Evolutionary conservation across 2,329 filamentous ascomycete species (phyloP), one percentile per base, ranked within the genome.

Genomic region (Aureobasidium subglaciale): DNA sequence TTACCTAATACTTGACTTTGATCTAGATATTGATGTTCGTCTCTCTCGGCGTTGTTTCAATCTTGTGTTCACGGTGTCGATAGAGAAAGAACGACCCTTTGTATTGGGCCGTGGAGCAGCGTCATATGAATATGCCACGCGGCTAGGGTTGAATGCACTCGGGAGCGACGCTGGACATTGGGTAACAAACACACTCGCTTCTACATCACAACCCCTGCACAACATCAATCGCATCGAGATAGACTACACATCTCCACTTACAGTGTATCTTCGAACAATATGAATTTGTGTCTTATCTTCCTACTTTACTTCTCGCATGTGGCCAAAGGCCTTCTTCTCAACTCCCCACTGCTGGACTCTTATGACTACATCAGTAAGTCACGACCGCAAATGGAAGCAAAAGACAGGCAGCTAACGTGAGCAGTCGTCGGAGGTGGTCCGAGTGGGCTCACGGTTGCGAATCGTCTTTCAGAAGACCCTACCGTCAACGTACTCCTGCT

Each of bases 401-500:
- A 16, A 27, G 8, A 35, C 16, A 1, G 4, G 32, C 24, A 49
- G 29, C 43, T 48, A 5, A 48, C 43, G 2, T 4, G 8, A 7
- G 15, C 25, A 65, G 62, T 68, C 35, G 64, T 65, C 24, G 65
- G 65, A 15, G 65, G 65, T 24, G 65, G 66, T 6, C 58, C 64
- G 41, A 58, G 63, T 15, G 66, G 65, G 13, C 59, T 68, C 15
- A 64, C 64, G 16, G 61, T 67, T 3, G 66, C 65, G 4, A 66
- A 63, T 30, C 61, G 66, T 7, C 60, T 68, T 2, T 65, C 64
- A n/a, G 65, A 68, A 52, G 60, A 67, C 46, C 59, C 63, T 6
- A 57, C 38, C 7, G 48, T 65, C 52, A 67, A 61, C 20, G 66
- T 68, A 9, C 62, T 68, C 7, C 53, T 68, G 11, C 60, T 68